phyloP scores from a whole-genome alignment of 805 yeast species.

The Tanozyma kutaoensis region DNA sequence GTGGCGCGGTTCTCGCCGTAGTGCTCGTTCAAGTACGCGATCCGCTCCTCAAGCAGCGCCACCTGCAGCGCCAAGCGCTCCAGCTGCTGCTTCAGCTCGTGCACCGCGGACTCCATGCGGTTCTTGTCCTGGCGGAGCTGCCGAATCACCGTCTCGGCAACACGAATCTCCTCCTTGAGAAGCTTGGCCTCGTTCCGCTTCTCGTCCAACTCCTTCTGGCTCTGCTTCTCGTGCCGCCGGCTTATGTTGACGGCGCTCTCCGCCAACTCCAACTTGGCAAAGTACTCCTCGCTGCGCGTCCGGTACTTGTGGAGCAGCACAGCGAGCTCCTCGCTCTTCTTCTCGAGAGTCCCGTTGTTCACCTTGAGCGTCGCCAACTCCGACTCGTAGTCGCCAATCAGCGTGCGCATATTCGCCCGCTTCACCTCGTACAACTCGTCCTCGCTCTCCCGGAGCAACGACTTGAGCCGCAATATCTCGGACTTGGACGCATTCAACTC shows the following conservation, averaged over 20 bases:
- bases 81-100: not conserved
- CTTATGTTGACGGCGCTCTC: slow-evolving; percentile 60
- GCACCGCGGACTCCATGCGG: not conserved
- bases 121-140: not conserved
- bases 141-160: slow-evolving; percentile 5
- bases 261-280: slow-evolving; percentile 60
- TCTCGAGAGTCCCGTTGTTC: slow-evolving; percentile 40
- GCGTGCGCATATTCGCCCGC: slow-evolving; percentile 26
- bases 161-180: slow-evolving; percentile 36
- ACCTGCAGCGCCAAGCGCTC: not conserved
- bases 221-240: slow-evolving; percentile 25
- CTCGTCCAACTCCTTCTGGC: slow-evolving; percentile 43
- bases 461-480: slow-evolving; percentile 27
- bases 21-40: slow-evolving; percentile 7
- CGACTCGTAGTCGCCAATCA: slow-evolving; percentile 21
- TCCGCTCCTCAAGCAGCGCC: not conserved
- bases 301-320: slow-evolving; percentile 40
- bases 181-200: slow-evolving; percentile 38
- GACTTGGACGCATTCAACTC: slow-evolving; percentile 27
- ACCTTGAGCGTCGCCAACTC: slow-evolving; percentile 37
- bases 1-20: slow-evolving; percentile 23
- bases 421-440: slow-evolving; percentile 29
- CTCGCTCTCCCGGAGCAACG: slow-evolving; percentile 27
- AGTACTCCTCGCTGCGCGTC: slow-evolving; percentile 61
- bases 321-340: slow-evolving; percentile 35